Conservation (phyloP, 768 basidiomycete genomes). For the Tylopilus rubrobrunneus region DNA sequence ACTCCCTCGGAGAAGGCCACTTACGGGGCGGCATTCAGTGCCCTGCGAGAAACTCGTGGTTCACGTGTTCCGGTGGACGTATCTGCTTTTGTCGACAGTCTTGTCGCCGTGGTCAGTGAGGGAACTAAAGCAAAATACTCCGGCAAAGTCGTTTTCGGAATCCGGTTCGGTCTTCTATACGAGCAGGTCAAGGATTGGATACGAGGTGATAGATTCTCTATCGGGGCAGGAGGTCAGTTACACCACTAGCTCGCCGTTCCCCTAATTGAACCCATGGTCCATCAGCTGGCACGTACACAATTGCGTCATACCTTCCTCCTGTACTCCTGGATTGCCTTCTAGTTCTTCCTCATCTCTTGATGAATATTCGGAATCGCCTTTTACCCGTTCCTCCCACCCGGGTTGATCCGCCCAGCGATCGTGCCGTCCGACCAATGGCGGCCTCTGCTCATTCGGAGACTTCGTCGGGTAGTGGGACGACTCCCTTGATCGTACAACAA, state of each 20-base stretch:
- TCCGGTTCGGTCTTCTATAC: constrained; percentile 40
- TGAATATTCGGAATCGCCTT: constrained; percentile 59
- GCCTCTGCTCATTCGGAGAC: constrained; percentile 12
- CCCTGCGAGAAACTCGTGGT: constrained; percentile 40
- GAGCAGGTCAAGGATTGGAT: constrained; percentile 50
- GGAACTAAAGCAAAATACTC: constrained; percentile 41
- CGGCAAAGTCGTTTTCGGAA: constrained; percentile 39
- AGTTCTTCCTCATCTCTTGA: constrained; percentile 61
- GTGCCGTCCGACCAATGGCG: constrained; percentile 16
- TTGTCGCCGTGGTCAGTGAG: constrained; percentile 58
- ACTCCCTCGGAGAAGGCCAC: constrained; percentile 67
- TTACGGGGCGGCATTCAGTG: constrained; percentile 67
- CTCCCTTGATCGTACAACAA: constrained; percentile 1
- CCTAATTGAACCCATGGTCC: constrained; percentile 10
- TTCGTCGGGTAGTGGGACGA: constrained; percentile 1
- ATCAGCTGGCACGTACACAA: constrained; percentile 64
- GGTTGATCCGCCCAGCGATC: constrained; percentile 31
- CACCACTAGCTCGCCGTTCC: not conserved
- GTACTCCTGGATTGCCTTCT: constrained; percentile 61
- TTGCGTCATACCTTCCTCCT: constrained; percentile 69
- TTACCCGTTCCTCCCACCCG: constrained; percentile 45
- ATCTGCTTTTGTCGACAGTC: constrained; percentile 51
- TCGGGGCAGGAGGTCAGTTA: constrained; percentile 76
- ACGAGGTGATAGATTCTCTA: constrained; percentile 62
- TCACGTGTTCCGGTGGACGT: constrained; percentile 54